phyloP scores from a whole-genome alignment of 768 basidiomycete species.

The Leucosporidium yakuticum region DNA sequence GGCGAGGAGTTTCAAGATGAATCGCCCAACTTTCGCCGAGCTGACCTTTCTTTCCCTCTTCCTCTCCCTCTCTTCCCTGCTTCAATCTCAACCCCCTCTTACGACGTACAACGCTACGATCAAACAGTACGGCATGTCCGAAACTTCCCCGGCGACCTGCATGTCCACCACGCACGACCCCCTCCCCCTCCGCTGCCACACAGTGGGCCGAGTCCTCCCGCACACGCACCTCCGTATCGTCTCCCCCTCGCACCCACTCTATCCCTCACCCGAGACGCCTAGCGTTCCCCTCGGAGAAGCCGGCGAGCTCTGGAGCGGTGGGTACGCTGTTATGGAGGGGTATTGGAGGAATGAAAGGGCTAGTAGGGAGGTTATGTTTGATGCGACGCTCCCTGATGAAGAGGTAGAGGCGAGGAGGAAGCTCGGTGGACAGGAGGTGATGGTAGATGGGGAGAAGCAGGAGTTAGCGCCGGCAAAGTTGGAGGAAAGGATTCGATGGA shows the following conservation, averaged over 20 bases:
- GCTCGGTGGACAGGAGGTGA: too few relatives aligned
- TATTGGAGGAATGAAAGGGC: constrained; percentile 3
- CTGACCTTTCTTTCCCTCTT: too few relatives aligned
- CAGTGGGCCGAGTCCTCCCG: constrained; percentile 12
- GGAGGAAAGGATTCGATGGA: background rate
- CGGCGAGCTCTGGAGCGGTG: constrained; percentile 5
- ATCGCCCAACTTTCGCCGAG: too few relatives aligned
- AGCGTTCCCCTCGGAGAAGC: background rate
- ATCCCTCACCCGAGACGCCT: background rate
- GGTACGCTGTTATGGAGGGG: background rate
- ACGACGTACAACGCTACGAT: too few relatives aligned
- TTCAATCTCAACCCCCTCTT: background rate
- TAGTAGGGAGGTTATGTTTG: background rate
- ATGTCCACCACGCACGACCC: background rate
- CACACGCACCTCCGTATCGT: constrained; percentile 7
- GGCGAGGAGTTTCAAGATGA: too few relatives aligned
- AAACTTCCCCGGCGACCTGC: constrained; percentile 5
- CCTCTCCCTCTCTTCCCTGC: background rate
- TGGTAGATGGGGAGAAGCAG: too few relatives aligned
- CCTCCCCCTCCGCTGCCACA: constrained; percentile 1
- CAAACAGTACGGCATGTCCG: background rate
- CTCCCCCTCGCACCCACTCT: constrained; percentile 2
- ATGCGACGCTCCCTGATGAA: too few relatives aligned
- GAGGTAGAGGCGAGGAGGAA: too few relatives aligned
- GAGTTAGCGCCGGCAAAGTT: background rate